Conservation (phyloP, 805 yeast genomes). For the Komagataella mondaviorum region DNA sequence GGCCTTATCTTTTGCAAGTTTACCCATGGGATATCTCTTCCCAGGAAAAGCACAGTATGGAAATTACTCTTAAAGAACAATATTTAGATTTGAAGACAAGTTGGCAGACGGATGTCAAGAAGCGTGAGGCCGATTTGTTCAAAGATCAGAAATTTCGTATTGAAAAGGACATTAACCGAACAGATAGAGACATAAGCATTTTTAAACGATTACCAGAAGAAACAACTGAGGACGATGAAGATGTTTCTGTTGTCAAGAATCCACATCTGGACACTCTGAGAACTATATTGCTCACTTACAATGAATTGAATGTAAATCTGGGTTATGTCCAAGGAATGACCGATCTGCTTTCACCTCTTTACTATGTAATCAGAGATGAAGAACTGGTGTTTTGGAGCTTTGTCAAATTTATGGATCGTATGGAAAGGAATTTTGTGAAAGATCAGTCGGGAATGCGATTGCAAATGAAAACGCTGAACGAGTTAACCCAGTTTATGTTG, state of each 20-base stretch:
- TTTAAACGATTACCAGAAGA: constrained; percentile 31
- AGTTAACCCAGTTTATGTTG: constrained; percentile 78
- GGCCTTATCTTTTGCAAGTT: constrained; percentile 76
- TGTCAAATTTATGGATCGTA: constrained; percentile 75
- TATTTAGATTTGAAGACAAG: constrained; percentile 42
- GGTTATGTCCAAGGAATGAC: constrained; percentile 99
- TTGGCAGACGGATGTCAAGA: constrained; percentile 54
- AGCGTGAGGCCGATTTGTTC: constrained; percentile 40
- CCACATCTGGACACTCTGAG: constrained; percentile 61
- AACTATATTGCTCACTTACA: constrained; percentile 74
- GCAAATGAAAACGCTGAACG: constrained; percentile 75
- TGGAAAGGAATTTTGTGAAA: constrained; percentile 88
- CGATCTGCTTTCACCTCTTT: constrained; percentile 80
- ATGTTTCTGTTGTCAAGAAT: constrained; percentile 54
- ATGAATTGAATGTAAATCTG: constrained; percentile 66
- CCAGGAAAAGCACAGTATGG: constrained; percentile 51
- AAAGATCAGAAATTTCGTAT: constrained; percentile 81
- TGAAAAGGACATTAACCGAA: constrained; percentile 86
- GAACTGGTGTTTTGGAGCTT: constrained; percentile 81
- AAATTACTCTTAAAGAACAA: constrained; percentile 37
- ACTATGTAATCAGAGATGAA: constrained; percentile 55
- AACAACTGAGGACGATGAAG: constrained; percentile 30
- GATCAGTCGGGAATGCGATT: constrained; percentile 89
- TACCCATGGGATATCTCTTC: constrained; percentile 79
- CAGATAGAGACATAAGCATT: constrained; percentile 66